Base-by-base conservation (phyloP, 129 eudicot species). In the Tagetes erecta region DNA sequence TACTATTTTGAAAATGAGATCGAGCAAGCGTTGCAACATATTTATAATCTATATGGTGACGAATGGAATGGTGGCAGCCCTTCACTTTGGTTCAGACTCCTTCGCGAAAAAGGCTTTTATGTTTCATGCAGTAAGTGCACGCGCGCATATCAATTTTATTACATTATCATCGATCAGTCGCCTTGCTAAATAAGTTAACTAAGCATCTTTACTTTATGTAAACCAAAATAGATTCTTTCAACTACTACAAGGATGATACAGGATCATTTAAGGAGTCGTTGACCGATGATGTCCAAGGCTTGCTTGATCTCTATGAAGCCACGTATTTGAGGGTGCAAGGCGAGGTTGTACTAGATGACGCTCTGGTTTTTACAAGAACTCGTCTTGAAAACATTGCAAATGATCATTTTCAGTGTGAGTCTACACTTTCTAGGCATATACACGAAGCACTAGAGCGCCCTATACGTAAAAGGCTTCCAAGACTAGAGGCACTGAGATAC, bases 191-290 rank as follows among this genome's bases (percentile, higher is more conserved):
- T 7, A 20, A 55, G 35, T 57, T 57, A 57, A 30, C 5, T 51
- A 51, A 57, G 1, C 13, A 57, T 7, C 64, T 30, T 27, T 20
- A 56, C 1, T 30, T 57, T 57, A 57, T 27, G 38, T 57, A 9
- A 57, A 57, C 4, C 64, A 57, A 57, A 30, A 5, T 30, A 62
- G 67, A 62, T 62, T 34, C 9, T 5, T 62, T 62, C 30, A 36
- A 1, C 11, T 10, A 3, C 67, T 62, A 36, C 67, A 62, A 62
- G 30, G 67, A 62, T 8, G 14, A 62, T 36, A 62, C 20, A 0
- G 45, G 67, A 36, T 62, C 67, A 3, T 62, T 62, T 62, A 62
- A 62, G 67, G 67, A 62, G 44, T 62, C 67, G 9, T 62, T 62
- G 8, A 62, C 45, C 45, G 2, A 62, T 10, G 67, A 62, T 62